Evolutionary conservation across 2,329 filamentous ascomycete species (phyloP).

Genomic region (Phaeoacremonium minimum): DNA sequence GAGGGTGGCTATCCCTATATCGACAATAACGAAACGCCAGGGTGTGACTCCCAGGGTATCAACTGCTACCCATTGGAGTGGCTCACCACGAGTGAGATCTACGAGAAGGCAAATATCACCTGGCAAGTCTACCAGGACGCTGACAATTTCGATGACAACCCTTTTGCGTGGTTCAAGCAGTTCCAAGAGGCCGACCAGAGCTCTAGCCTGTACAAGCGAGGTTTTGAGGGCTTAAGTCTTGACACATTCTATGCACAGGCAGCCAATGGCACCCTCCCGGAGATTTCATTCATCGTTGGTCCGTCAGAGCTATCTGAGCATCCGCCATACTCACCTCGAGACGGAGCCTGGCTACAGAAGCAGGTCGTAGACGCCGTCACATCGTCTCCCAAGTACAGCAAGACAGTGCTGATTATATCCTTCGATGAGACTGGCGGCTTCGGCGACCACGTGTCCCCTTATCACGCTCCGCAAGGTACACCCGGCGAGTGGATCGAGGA

Average conservation of each 20-base stretch:
- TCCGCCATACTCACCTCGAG: slow-evolving; percentile 45
- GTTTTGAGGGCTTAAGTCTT: slow-evolving; percentile 33
- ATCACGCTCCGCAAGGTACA: slow-evolving; percentile 35
- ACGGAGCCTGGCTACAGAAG: slow-evolving; percentile 51
- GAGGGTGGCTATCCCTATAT: slow-evolving; percentile 40
- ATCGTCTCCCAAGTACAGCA: slow-evolving; percentile 41
- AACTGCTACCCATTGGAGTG: slow-evolving; percentile 42
- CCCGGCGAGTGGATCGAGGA: slow-evolving; percentile 41
- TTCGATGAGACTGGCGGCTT: slow-evolving; percentile 45
- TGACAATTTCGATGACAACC: slow-evolving; percentile 43
- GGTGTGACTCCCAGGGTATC: slow-evolving; percentile 28
- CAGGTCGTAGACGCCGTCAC: slow-evolving; percentile 46
- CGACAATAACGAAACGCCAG: slow-evolving; percentile 45
- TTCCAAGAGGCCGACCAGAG: slow-evolving; percentile 31
- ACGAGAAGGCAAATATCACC: slow-evolving; percentile 31
- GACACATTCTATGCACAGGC: slow-evolving; percentile 41
- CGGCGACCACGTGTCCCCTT: slow-evolving; percentile 43
- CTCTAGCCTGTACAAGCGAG: slow-evolving; percentile 30
- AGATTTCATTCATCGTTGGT: slow-evolving; percentile 40
- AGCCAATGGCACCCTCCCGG: slow-evolving; percentile 37
- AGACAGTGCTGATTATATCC: slow-evolving; percentile 41
- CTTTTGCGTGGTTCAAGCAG: slow-evolving; percentile 41
- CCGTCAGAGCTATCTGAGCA: slow-evolving; percentile 49
- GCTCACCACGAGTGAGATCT: slow-evolving; percentile 37
- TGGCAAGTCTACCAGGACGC: slow-evolving; percentile 41